Conservation (phyloP, 345 rosid genomes). For the Bruguiera parviflora region DNA sequence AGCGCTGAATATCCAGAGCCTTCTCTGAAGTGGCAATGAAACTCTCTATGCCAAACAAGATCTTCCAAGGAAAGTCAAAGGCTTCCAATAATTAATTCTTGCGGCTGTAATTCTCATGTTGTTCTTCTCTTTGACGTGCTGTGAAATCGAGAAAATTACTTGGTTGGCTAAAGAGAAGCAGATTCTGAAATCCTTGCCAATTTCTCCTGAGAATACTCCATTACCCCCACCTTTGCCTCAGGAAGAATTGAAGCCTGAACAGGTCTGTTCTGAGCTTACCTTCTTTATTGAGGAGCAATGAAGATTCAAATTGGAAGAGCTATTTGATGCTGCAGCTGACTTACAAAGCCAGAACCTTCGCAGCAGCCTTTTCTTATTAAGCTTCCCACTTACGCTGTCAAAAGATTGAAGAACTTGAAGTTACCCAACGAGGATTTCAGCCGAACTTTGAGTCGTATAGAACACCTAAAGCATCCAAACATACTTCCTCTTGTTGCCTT, state of each 20-base stretch:
- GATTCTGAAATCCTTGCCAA: constrained; percentile 27
- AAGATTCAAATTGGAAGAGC: constrained; percentile 49
- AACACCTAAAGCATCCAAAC: constrained; percentile 53
- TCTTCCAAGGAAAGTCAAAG: not conserved
- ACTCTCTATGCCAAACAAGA: not conserved
- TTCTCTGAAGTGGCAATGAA: not conserved
- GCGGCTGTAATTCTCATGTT: constrained; percentile 8
- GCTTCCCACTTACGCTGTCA: constrained; percentile 45
- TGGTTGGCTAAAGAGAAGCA: constrained; percentile 24
- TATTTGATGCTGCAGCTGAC: constrained; percentile 57
- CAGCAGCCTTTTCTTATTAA: constrained; percentile 54
- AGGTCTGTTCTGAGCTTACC: constrained; percentile 35
- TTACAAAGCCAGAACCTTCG: constrained; percentile 35
- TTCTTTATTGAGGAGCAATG: constrained; percentile 47
- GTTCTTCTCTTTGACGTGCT: constrained; percentile 22
- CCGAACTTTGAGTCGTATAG: constrained; percentile 39
- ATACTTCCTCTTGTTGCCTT: constrained; percentile 47
- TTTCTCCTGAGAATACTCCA: constrained; percentile 24
- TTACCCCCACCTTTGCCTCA: not conserved
- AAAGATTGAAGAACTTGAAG: constrained; percentile 50
- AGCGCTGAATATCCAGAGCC: not conserved
- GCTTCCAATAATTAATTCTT: constrained; percentile 14
- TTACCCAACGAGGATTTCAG: constrained; percentile 41
- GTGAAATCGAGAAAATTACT: constrained; percentile 14
- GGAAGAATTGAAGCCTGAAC: constrained; percentile 27